Conservation (phyloP, 2,329 filamentous ascomycete species). For the Pseudogymnoascus sp. region DNA sequence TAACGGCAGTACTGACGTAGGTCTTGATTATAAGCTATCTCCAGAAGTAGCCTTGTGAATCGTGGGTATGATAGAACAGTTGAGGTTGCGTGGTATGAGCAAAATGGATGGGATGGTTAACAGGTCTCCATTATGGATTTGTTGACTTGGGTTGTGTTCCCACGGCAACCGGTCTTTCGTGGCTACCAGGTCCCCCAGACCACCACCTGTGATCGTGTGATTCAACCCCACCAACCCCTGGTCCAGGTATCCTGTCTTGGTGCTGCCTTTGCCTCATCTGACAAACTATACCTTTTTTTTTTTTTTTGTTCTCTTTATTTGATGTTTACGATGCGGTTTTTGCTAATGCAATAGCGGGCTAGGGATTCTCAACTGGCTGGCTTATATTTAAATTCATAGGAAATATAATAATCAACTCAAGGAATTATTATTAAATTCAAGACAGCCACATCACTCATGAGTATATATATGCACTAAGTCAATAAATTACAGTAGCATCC, state of each 20-base stretch:
- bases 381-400: background rate
- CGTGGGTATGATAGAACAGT: background rate
- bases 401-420: background rate
- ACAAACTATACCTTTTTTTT: background rate
- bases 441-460: background rate
- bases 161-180: background rate
- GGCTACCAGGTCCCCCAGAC: background rate
- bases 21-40: background rate
- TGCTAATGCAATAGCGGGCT: background rate
- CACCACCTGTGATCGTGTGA: background rate
- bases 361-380: background rate
- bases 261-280: background rate
- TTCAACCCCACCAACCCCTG: background rate
- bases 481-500: background rate
- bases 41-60: background rate
- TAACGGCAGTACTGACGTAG: background rate
- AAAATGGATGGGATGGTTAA: slow-evolving; percentile 1
- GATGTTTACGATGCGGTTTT: background rate
- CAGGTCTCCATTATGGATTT: background rate
- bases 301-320: background rate
- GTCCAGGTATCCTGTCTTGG: background rate
- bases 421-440: background rate
- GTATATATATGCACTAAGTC: background rate
- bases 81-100: background rate
- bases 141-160: slow-evolving; percentile 7